phyloP scores from a whole-genome alignment of 805 yeast species.

The Henningerozyma blattae region DNA sequence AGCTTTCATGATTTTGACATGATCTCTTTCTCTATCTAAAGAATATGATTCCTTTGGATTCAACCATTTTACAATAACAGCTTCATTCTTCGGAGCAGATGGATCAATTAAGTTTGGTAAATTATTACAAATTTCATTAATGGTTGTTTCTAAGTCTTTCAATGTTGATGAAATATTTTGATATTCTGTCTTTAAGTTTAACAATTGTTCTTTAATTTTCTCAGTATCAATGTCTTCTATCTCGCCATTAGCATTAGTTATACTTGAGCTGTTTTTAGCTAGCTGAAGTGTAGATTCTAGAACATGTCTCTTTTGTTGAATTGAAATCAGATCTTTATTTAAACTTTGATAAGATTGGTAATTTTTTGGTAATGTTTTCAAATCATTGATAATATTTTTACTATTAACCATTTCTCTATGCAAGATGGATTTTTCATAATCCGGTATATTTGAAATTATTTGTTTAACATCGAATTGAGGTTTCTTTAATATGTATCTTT shows the following conservation, averaged over 20 bases:
- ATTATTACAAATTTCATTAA: constrained; percentile 31
- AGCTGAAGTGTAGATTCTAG: constrained; percentile 17
- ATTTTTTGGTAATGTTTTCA: constrained; percentile 19
- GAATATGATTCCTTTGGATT: constrained; percentile 28
- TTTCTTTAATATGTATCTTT: constrained; percentile 7
- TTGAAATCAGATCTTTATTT: constrained; percentile 13
- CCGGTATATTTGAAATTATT: constrained; percentile 9
- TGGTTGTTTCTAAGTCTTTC: constrained; percentile 23
- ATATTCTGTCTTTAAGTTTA: constrained; percentile 16
- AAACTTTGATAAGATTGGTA: constrained; percentile 14
- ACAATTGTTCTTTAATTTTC: constrained; percentile 9
- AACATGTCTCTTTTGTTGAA: constrained; percentile 21
- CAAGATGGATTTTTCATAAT: constrained; percentile 15
- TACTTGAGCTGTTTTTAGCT: too few relatives aligned
- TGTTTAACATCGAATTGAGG: constrained; percentile 21
- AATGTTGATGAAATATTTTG: constrained; percentile 10
- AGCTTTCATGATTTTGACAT: constrained; percentile 56
- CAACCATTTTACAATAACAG: constrained; percentile 39
- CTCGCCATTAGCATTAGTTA: too few relatives aligned
- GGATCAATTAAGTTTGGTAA: constrained; percentile 55
- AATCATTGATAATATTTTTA: constrained; percentile 12
- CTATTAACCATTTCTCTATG: constrained; percentile 18
- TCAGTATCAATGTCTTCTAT: too few relatives aligned
- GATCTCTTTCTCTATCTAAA: constrained; percentile 34
- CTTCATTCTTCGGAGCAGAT: constrained; percentile 31